Percentiles rank a stretch among this genome's conserved stretches.
phyloP scores from a whole-genome alignment of 768 basidiomycete species.

The Suillus weaverae region DNA sequence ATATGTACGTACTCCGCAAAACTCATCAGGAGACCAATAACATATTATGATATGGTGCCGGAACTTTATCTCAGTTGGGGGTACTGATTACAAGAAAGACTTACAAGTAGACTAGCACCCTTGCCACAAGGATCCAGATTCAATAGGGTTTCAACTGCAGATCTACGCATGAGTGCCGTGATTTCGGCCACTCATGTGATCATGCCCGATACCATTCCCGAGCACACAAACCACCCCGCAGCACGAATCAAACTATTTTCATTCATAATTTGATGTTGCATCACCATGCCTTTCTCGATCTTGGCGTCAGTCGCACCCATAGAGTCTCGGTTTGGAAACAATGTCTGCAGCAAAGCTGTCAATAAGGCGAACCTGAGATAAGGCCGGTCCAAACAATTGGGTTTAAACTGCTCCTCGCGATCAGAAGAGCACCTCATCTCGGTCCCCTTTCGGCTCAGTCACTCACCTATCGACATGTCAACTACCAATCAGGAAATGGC shows the following conservation, averaged over 20 bases:
- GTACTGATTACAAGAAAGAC: neutral
- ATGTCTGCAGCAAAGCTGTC: too few relatives aligned
- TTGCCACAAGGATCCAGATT: neutral
- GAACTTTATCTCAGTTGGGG: neutral
- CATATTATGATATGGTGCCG: neutral
- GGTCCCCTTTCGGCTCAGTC: neutral
- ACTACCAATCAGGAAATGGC: neutral
- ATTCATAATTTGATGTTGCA: neutral
- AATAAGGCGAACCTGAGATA: too few relatives aligned
- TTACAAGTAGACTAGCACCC: neutral
- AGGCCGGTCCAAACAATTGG: neutral
- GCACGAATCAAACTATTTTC: neutral
- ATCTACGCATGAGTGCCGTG: neutral
- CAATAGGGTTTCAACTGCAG: neutral
- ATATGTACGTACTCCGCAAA: neutral
- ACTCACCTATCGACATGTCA: neutral
- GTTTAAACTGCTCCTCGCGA: neutral
- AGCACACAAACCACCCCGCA: neutral
- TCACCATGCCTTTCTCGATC: too few relatives aligned
- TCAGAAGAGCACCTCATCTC: neutral
- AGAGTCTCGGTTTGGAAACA: too few relatives aligned
- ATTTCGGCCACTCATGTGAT: neutral
- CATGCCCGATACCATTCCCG: constrained; percentile 1
- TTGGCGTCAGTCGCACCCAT: too few relatives aligned
- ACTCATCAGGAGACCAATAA: neutral